Evolutionary conservation across 768 basidiomycete genomes (phyloP), one percentile per base, ranked within the genome.

Genomic region (Naganishia antarctica): DNA sequence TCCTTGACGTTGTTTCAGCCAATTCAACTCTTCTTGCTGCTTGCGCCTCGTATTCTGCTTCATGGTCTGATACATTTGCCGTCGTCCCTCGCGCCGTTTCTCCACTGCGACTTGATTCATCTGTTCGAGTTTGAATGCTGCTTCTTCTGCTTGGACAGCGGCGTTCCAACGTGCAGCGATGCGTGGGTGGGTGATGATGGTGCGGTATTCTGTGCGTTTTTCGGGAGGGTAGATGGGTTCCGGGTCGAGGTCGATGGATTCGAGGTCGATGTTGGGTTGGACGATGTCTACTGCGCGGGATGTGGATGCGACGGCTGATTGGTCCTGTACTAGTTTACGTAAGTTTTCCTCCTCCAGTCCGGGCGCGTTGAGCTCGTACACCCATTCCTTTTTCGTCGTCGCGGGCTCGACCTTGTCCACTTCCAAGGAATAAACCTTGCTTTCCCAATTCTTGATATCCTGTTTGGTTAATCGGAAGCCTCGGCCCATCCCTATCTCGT

Each of bases 61-160:
- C 32, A 48, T 16, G 8, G 25, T 45, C 44, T 68, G 68, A 47
- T 65, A 67, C 29, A 64, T 63, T n/a, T 59, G 57, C 37, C 66
- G 41, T 18, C 73, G 46, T 2, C 53, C 63, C 8, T 34, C 41
- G 34, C 66, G 48, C 4, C 73, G 59, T 28, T 65, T 15, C 2
- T 41, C 66, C 25, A 69, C 70, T 57, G 64, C 67, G 23, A 63
- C 23, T 3, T 53, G 51, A 60, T 72, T 69, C 15, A 67, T 29
- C 8, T 61, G 64, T 31, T 66, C 57, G 6, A 64, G 46, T 32
- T 58, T 34, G 49, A 64, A 60, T 26, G 63, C 66, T 11, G 41
- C 37, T 25, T 61, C 46, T 64, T 73, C 72, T 8, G 68, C 28
- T 40, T 53, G 28, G 18, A 62, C 69, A 9, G 72, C 72, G 25